These are phyloP conservation scores for Exophiala oligosperma DNA, from an alignment of 2,329 filamentous ascomycete species.

Conservation along the genomic window DNA sequence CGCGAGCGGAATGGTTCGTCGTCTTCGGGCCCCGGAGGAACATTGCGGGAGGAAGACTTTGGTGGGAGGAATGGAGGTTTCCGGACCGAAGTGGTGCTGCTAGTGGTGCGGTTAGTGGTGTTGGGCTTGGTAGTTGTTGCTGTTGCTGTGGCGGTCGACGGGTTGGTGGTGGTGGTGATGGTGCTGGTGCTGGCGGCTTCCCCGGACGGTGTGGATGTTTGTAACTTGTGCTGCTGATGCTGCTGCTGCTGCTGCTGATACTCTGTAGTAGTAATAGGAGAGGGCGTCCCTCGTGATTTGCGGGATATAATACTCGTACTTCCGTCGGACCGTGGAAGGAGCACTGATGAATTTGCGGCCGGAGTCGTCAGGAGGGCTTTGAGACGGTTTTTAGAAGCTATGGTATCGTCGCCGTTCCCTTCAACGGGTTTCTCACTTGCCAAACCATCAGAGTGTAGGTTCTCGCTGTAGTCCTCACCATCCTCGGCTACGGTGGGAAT, in stretches of 20 bases:
- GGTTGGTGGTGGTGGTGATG: too few relatives aligned
- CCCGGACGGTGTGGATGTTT: not conserved
- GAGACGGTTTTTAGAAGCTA: slow-evolving; percentile 14
- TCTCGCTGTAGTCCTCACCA: slow-evolving; percentile 37
- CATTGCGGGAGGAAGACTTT: not conserved
- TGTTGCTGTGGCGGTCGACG: too few relatives aligned
- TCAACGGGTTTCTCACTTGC: slow-evolving; percentile 1
- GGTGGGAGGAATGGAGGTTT: slow-evolving; percentile 1
- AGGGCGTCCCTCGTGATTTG: too few relatives aligned
- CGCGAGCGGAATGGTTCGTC: slow-evolving; percentile 57
- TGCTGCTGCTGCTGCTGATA: too few relatives aligned
- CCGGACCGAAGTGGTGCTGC: not conserved
- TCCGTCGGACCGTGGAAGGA: not conserved
- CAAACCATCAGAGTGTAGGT: slow-evolving; percentile 8
- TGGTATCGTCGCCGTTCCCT: slow-evolving; percentile 6
- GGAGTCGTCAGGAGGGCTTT: slow-evolving; percentile 16
- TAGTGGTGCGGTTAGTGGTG: too few relatives aligned
- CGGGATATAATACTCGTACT: not conserved
- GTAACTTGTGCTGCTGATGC: not conserved
- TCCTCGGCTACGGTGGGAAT: slow-evolving; percentile 53
- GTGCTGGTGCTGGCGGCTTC: not conserved
- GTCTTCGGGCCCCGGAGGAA: slow-evolving; percentile 22
- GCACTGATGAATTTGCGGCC: not conserved
- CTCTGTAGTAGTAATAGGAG: too few relatives aligned
- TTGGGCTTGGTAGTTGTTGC: too few relatives aligned